Base-by-base conservation (phyloP, 2,329 filamentous ascomycete genomes). In the Colletotrichum limetticola region DNA sequence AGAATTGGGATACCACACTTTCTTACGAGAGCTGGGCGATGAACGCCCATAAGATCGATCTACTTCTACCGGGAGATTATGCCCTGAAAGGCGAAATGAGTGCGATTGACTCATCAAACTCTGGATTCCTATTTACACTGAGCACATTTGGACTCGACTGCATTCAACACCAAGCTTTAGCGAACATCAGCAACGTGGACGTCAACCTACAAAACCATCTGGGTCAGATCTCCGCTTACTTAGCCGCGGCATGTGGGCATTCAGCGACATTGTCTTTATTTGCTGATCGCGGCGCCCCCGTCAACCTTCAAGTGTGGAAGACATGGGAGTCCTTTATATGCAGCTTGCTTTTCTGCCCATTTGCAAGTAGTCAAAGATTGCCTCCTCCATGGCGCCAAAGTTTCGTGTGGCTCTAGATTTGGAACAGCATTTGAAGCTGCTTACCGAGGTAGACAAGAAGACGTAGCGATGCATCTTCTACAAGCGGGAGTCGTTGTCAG, bases 1-100 rank as follows among this genome's bases (percentile, higher is more conserved):
- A 61, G 6, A 22, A 55, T 11, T 55, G 65, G 64, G 12, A 9
- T 1, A 12, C 16, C 1, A 22, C 53, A 0, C 5, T 58, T 19
- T 26, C n/a, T 1, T 66, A 59, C n/a, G 42, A 66, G 5, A 9
- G n/a, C 0, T 66, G 64, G 64, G 22, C 58, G 5, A 37, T 24
- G 1, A 9, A n/a, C 1, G 4, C 16, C 46, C 1, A n/a, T 1
- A 5, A 5, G 0, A n/a, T 66, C 3, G 6, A 11, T 3, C 1
- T 19, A 1, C 4, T 6, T 32, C 55, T 53, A 1, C 1, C 37
- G 5, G 4, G 6, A 22, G 1, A 12, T 2, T 37, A 66, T 8
- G 12, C 16, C 1, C 22, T 66, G 55, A 8, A 22, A 9, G 16
- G 8, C 16, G 1, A 4, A 3, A n/a, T 66, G 1, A 8, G 32